Evolutionary conservation across 2,329 filamentous ascomycete species (phyloP).

Genomic region (Cordyceps militaris): DNA sequence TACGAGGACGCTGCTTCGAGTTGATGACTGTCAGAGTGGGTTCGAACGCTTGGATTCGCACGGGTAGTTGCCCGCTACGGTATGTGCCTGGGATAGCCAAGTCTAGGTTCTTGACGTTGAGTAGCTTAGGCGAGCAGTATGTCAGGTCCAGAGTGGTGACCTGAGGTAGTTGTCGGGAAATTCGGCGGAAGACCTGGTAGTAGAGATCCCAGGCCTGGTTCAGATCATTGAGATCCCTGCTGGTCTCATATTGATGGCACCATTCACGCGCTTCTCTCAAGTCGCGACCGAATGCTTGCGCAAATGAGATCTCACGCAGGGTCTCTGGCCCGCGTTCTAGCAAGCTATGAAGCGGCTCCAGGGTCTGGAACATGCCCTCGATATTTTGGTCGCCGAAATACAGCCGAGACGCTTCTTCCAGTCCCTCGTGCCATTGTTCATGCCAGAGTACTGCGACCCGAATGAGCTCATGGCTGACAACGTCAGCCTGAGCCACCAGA

Average conservation of each 20-base stretch:
- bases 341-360: conserved; percentile 85
- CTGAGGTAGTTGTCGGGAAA: conserved; percentile 86
- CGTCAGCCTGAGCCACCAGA: conserved; percentile 89
- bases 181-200: conserved; percentile 95
- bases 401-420: conserved; percentile 91
- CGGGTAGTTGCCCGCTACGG: conserved; percentile 66
- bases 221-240: conserved; percentile 85
- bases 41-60: conserved; percentile 84
- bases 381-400: conserved; percentile 99
- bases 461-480: conserved; percentile 94
- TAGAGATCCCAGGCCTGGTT: conserved; percentile 99
- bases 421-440: conserved; percentile 95
- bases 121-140: conserved; percentile 92
- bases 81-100: conserved; percentile 96
- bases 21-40: conserved; percentile 86
- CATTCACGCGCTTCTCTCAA: conserved; percentile 92
- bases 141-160: conserved; percentile 88
- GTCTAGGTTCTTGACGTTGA: conserved; percentile 77
- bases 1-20: conserved; percentile 91
- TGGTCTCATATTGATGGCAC: conserved; percentile 85
- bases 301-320: conserved; percentile 90
- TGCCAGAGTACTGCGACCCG: conserved; percentile 97
- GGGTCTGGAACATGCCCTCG: conserved; percentile 89
- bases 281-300: conserved; percentile 93
- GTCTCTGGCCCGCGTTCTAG: conserved; percentile 89